Percentiles rank a stretch among this genome's conserved stretches.
Conservation (phyloP, 1,284 basidiomycete species). For the Trichosporon ovoides region DNA sequence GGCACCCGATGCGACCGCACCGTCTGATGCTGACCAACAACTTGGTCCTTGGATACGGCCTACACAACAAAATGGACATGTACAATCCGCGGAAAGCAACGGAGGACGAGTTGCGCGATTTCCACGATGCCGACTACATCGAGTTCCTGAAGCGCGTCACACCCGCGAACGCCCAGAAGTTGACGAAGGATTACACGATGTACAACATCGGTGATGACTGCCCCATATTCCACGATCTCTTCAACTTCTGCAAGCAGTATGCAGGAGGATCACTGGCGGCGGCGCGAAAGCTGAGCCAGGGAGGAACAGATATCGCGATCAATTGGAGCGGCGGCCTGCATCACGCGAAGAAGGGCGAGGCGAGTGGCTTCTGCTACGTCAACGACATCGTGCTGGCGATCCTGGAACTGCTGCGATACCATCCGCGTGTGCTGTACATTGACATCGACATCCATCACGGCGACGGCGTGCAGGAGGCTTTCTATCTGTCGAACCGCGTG, state of each 20-base stretch:
- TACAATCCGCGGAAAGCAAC: conserved; percentile 86
- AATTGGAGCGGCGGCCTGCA: conserved; percentile 97
- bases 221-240: conserved; percentile 87
- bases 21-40: conserved; percentile 90
- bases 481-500: conserved; percentile 95
- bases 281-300: conserved; percentile 74
- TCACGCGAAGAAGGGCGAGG: conserved; percentile 92
- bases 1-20: conserved; percentile 98
- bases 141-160: conserved; percentile 74
- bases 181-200: conserved; percentile 67
- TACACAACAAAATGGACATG: conserved; percentile 94
- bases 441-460: conserved; percentile 98
- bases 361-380: conserved; percentile 93
- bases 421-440: conserved; percentile 88
- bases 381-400: conserved; percentile 94
- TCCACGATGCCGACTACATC: conserved; percentile 89
- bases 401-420: conserved; percentile 79
- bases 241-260: conserved; percentile 87
- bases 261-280: conserved; percentile 85
- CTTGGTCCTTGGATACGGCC: conserved; percentile 89
- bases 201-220: conserved; percentile 93
- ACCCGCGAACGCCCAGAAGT: conserved; percentile 42
- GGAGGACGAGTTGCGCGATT: conserved; percentile 78
- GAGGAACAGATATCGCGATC: conserved; percentile 89
- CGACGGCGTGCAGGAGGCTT: conserved; percentile 94